These are phyloP conservation scores for Astrocystis sublimbata DNA, from an alignment of 495 filamentous ascomycete species.

Conservation along the genomic window DNA sequence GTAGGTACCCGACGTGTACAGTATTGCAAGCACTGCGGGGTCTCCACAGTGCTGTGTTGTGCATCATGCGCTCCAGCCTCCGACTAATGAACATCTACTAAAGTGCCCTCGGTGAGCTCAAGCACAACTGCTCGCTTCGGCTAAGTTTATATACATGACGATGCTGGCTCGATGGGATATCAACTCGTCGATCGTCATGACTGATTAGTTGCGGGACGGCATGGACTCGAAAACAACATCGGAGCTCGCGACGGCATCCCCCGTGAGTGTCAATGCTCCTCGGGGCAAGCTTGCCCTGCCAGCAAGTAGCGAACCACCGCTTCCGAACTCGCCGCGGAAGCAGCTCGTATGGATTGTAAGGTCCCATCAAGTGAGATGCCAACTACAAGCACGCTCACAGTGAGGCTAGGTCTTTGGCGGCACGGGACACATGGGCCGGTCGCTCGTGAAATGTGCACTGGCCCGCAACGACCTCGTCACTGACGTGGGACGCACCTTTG, in stretches of 20 bases:
- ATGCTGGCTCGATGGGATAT: neutral
- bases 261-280: slow-evolving; percentile 24
- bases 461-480: slow-evolving; percentile 81
- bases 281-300: slow-evolving; percentile 59
- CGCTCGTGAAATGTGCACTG: slow-evolving; percentile 79
- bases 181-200: slow-evolving; percentile 4
- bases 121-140: neutral
- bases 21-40: slow-evolving; percentile 8
- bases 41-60: neutral
- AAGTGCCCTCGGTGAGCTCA: slow-evolving; percentile 17
- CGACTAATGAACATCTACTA: no score
- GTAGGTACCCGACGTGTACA: no score
- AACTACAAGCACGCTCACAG: slow-evolving; percentile 16
- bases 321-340: slow-evolving; percentile 68
- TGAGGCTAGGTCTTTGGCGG: slow-evolving; percentile 77
- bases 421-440: slow-evolving; percentile 94
- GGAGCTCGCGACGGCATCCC: slow-evolving; percentile 29
- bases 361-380: slow-evolving; percentile 13
- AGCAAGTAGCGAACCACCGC: slow-evolving; percentile 75
- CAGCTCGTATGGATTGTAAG: slow-evolving; percentile 81
- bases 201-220: slow-evolving; percentile 11
- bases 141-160: neutral
- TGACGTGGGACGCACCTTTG: slow-evolving; percentile 82
- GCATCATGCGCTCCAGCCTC: neutral
- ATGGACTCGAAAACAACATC: slow-evolving; percentile 36